Conservation (phyloP, 225 moss, liverwort and hornwort species). For the Pseudisothecium myosuroides region DNA sequence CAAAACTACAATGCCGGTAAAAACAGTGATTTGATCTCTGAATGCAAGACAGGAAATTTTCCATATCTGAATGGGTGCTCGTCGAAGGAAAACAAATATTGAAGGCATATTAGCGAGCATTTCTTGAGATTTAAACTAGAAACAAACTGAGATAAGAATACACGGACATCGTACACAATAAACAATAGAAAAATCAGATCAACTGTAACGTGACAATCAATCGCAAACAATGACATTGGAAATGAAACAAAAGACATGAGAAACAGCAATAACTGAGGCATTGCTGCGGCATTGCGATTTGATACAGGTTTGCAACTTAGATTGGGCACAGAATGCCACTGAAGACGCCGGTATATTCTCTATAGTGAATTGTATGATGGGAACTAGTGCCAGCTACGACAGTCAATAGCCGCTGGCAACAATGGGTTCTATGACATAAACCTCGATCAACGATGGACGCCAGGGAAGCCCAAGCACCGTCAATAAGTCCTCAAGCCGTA, state of each 20-base stretch:
- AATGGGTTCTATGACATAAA: not conserved
- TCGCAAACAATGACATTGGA: not conserved
- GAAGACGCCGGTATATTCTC: not conserved
- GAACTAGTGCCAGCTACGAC: not conserved
- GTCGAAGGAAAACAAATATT: not conserved
- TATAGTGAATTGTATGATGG: not conserved
- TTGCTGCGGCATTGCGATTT: not conserved
- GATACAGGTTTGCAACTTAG: not conserved
- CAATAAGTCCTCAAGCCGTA: not conserved
- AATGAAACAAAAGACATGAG: not conserved
- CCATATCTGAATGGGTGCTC: rapidly evolving
- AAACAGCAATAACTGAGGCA: not conserved
- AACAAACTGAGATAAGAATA: not conserved
- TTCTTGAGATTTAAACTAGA: rapidly evolving
- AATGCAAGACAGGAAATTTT: too few species aligned
- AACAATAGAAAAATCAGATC: not conserved
- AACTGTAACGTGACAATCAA: not conserved
- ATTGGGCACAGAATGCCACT: not conserved
- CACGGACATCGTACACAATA: too few species aligned
- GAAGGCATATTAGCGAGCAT: not conserved
- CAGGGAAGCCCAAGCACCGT: not conserved
- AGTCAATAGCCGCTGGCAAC: not conserved
- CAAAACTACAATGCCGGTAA: too few species aligned
- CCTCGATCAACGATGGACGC: not conserved
- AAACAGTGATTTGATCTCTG: too few species aligned